Evolutionary conservation across 768 basidiomycete species (phyloP).

Genomic region (Boletus patriciae): DNA sequence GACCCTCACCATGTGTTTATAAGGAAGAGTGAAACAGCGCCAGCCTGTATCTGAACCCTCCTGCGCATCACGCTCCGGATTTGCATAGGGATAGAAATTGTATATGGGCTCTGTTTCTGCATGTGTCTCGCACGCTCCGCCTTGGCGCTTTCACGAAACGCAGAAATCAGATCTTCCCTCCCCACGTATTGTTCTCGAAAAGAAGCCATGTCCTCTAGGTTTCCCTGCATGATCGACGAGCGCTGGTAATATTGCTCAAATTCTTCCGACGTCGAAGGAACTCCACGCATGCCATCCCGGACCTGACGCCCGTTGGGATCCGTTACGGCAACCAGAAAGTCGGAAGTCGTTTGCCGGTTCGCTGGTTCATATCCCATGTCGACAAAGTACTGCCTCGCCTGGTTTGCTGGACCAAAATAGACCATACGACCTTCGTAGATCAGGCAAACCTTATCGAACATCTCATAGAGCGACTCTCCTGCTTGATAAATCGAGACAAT

Average conservation of each 20-base stretch:
- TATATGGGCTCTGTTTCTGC: constrained; percentile 46
- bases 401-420: constrained; percentile 56
- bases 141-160: constrained; percentile 49
- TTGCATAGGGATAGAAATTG: constrained; percentile 49
- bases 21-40: constrained; percentile 37
- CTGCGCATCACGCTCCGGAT: constrained; percentile 47
- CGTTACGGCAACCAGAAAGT: constrained; percentile 61
- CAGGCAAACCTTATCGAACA: constrained; percentile 72
- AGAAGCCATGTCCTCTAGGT: constrained; percentile 47
- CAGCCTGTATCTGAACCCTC: constrained; percentile 47
- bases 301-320: constrained; percentile 61
- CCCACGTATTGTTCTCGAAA: constrained; percentile 50
- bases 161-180: constrained; percentile 40
- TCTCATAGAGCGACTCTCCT: constrained; percentile 61
- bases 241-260: constrained; percentile 51
- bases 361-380: constrained; percentile 55
- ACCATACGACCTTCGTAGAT: constrained; percentile 59
- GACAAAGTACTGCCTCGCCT: constrained; percentile 59
- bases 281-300: constrained; percentile 31
- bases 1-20: constrained; percentile 27
- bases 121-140: constrained; percentile 54
- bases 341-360: constrained; percentile 60
- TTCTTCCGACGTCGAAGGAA: constrained; percentile 51
- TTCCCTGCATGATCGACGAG: constrained; percentile 42
- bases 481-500: constrained; percentile 88